Conservation (phyloP, 2,329 filamentous ascomycete genomes). For the Fusarium avenaceum region DNA sequence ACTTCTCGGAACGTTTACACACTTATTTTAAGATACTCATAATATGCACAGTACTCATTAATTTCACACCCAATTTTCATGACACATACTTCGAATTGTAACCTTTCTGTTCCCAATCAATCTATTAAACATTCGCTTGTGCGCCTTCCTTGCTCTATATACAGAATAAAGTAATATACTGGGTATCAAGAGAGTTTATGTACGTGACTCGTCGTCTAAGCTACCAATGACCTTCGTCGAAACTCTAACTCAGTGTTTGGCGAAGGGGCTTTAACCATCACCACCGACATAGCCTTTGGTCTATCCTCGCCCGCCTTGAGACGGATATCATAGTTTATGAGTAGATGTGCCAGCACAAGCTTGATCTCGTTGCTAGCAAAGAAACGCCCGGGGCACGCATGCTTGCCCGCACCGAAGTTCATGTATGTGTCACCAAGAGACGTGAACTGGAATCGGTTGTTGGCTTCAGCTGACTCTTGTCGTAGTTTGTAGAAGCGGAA, state of each 20-base stretch:
- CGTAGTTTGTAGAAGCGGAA: constrained; percentile 64
- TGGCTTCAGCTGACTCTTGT: constrained; percentile 55
- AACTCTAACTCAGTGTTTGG: constrained; percentile 59
- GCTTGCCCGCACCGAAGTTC: constrained; percentile 63
- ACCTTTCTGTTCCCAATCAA: neutral
- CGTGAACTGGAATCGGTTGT: constrained; percentile 60
- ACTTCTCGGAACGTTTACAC: too few species aligned
- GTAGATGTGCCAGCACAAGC: constrained; percentile 57
- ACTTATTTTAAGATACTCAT: too few species aligned
- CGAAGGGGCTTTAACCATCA: constrained; percentile 59
- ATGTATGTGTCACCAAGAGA: constrained; percentile 59
- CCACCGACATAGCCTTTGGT: constrained; percentile 56
- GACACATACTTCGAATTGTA: neutral
- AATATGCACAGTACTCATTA: too few species aligned
- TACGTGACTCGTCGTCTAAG: constrained; percentile 22
- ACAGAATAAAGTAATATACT: constrained; percentile 32
- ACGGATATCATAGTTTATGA: constrained; percentile 60
- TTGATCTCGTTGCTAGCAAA: constrained; percentile 63
- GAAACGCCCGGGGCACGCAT: constrained; percentile 64
- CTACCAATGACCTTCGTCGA: constrained; percentile 50
- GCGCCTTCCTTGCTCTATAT: constrained; percentile 29
- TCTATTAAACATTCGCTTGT: neutral
- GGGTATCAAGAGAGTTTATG: constrained; percentile 18
- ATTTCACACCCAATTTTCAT: neutral
- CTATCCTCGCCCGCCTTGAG: constrained; percentile 56